Conservation (phyloP, 441 rosid species). For the Gossypium davidsonii region DNA sequence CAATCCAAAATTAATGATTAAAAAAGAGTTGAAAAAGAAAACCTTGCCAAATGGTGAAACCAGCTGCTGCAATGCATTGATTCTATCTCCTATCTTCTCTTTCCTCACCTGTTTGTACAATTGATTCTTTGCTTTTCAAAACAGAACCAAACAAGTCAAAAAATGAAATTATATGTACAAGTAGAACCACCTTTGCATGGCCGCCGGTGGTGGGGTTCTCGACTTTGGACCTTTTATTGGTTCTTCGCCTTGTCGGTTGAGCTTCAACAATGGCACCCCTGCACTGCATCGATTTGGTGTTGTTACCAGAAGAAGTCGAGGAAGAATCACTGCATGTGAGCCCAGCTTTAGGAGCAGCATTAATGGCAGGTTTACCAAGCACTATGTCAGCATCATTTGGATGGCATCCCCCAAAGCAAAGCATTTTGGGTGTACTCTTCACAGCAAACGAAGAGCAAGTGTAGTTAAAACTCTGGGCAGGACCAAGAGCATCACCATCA, state of each 20-base stretch:
- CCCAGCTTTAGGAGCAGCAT: not conserved
- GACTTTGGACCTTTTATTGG: slow-evolving; percentile 36
- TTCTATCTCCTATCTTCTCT: slow-evolving; percentile 74
- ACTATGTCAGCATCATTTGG: slow-evolving; percentile 24
- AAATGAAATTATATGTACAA: not conserved
- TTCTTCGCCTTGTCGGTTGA: slow-evolving; percentile 26
- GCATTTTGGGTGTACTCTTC: slow-evolving; percentile 49
- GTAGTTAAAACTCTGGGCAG: slow-evolving; percentile 18
- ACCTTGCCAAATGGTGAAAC: slow-evolving; percentile 97
- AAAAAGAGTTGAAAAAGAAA: too few relatives aligned
- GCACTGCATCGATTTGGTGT: slow-evolving; percentile 3
- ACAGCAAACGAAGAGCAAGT: slow-evolving; percentile 16
- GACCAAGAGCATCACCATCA: slow-evolving; percentile 24
- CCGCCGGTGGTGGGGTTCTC: slow-evolving; percentile 37
- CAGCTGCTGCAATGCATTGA: slow-evolving; percentile 70
- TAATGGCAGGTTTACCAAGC: slow-evolving; percentile 15
- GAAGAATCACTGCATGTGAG: slow-evolving; percentile 40
- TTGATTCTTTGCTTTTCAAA: not conserved
- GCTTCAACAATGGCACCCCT: slow-evolving; percentile 2
- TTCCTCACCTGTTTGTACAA: slow-evolving; percentile 36
- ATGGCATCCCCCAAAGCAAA: slow-evolving; percentile 52
- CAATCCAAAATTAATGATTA: not conserved
- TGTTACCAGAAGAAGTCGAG: slow-evolving; percentile 33
- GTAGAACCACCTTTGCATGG: slow-evolving; percentile 35
- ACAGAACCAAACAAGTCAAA: not conserved